Percentiles rank a stretch among this genome's conserved stretches.
phyloP scores from a whole-genome alignment of 23 red algal species.

The Cyanidiococcus yangmingshanensis region DNA sequence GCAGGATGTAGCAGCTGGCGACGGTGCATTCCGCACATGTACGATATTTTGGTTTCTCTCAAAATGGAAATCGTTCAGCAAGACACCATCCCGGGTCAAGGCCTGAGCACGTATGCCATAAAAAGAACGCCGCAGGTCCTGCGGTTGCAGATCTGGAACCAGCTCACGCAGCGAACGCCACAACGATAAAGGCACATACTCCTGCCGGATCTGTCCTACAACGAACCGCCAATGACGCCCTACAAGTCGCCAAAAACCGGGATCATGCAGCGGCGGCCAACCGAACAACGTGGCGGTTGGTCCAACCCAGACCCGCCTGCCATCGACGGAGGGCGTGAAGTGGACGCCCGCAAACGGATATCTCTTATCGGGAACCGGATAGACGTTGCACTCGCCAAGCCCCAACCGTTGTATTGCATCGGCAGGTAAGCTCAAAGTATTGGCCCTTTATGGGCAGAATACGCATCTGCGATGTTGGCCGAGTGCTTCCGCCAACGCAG shows the following conservation, averaged over 20 bases:
- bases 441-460: constrained; percentile 66
- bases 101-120: constrained; percentile 64
- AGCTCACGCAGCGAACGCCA: background rate
- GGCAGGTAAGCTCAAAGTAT: constrained; percentile 35
- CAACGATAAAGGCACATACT: constrained; percentile 20
- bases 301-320: constrained; percentile 47
- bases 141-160: constrained; percentile 10
- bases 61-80: constrained; percentile 78
- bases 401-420: constrained; percentile 30
- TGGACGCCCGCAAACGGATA: constrained; percentile 68
- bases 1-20: constrained; percentile 61
- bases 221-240: constrained; percentile 16
- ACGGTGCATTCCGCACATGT: constrained; percentile 70
- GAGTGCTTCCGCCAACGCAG: constrained; percentile 45
- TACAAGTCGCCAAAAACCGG: constrained; percentile 50
- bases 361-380: constrained; percentile 61
- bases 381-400: constrained; percentile 36
- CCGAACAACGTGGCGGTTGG: constrained; percentile 49
- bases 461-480: constrained; percentile 28
- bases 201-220: constrained; percentile 26
- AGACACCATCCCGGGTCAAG: constrained; percentile 34
- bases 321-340: constrained; percentile 63
- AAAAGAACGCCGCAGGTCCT: background rate
- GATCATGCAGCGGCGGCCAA: constrained; percentile 25
- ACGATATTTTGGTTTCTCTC: constrained; percentile 43